These are phyloP conservation scores for Cordia subcordata DNA, from an alignment of 257 asterid species.

Conservation along the genomic window DNA sequence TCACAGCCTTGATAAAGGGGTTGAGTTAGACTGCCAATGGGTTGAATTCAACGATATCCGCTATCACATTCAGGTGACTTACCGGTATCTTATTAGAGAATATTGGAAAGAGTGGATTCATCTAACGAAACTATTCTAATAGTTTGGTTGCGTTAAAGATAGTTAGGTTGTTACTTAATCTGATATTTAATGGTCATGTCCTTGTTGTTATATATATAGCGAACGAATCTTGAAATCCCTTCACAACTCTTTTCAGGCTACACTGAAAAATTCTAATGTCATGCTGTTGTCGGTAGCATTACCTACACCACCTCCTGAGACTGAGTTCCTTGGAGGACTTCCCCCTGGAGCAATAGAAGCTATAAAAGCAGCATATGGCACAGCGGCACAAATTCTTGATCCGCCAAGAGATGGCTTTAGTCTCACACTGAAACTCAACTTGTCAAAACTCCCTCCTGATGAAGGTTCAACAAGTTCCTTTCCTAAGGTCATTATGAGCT, in stretches of 20 bases:
- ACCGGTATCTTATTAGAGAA: too few species aligned
- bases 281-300: slow-evolving; percentile 65
- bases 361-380: slow-evolving; percentile 79
- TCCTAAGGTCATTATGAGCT: slow-evolving; percentile 56
- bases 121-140: too few species aligned
- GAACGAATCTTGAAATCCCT: background rate
- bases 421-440: slow-evolving; percentile 85
- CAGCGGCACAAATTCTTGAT: slow-evolving; percentile 84
- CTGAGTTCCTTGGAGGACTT: slow-evolving; percentile 76
- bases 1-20: slow-evolving; percentile 87
- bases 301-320: slow-evolving; percentile 90
- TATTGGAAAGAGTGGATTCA: too few species aligned
- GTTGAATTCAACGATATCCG: slow-evolving; percentile 90
- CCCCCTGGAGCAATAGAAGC: slow-evolving; percentile 96
- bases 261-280: slow-evolving; percentile 74
- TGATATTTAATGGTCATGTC: background rate
- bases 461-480: slow-evolving; percentile 85
- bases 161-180: background rate
- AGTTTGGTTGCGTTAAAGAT: too few species aligned
- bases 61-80: slow-evolving; percentile 80
- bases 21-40: slow-evolving; percentile 90
- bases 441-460: slow-evolving; percentile 91
- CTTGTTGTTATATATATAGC: background rate
- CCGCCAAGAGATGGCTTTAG: slow-evolving; percentile 97
- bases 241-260: slow-evolving; percentile 44